Percentiles rank a stretch among this genome's conserved stretches.
Conservation (phyloP, 1,284 basidiomycete species). For the Agaricales sp. region DNA sequence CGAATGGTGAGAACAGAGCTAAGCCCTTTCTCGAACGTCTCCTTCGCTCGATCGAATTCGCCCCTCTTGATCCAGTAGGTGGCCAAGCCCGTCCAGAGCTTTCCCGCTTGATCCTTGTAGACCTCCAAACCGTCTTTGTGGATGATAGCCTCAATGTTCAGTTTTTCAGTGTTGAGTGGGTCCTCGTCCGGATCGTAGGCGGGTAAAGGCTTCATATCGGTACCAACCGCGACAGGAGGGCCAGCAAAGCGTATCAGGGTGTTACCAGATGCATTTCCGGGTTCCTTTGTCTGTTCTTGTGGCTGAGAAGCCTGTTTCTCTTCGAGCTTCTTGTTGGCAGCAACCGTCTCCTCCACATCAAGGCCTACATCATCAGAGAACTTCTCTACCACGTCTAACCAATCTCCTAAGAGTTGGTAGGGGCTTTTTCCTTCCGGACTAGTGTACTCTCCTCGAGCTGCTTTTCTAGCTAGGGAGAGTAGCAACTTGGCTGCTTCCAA, state of each 20-base stretch:
- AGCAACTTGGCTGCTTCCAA: constrained; percentile 92
- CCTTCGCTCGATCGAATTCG: constrained; percentile 85
- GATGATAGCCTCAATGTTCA: constrained; percentile 85
- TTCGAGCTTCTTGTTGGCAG: constrained; percentile 34
- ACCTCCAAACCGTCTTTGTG: constrained; percentile 76
- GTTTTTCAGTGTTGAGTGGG: constrained; percentile 55
- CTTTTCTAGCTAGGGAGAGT: constrained; percentile 75
- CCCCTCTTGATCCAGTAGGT: constrained; percentile 98
- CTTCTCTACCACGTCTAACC: constrained; percentile 86
- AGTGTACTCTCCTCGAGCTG: constrained; percentile 73
- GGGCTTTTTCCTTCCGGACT: constrained; percentile 94
- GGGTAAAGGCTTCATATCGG: constrained; percentile 36
- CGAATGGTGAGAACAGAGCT: constrained; percentile 84
- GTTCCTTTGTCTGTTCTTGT: constrained; percentile 25
- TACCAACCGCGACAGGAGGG: constrained; percentile 46
- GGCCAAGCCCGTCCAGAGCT: constrained; percentile 92
- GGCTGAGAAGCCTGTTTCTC: constrained; percentile 32
- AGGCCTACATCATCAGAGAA: constrained; percentile 91
- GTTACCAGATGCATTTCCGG: constrained; percentile 33
- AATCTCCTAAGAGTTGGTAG: constrained; percentile 89
- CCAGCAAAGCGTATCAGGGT: constrained; percentile 72
- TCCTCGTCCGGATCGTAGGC: constrained; percentile 79
- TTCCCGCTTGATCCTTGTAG: constrained; percentile 95
- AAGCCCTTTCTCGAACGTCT: constrained; percentile 86
- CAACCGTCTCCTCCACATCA: constrained; percentile 66